Conservation (phyloP, 768 basidiomycete species). For the Phaeolepiota aurea region DNA sequence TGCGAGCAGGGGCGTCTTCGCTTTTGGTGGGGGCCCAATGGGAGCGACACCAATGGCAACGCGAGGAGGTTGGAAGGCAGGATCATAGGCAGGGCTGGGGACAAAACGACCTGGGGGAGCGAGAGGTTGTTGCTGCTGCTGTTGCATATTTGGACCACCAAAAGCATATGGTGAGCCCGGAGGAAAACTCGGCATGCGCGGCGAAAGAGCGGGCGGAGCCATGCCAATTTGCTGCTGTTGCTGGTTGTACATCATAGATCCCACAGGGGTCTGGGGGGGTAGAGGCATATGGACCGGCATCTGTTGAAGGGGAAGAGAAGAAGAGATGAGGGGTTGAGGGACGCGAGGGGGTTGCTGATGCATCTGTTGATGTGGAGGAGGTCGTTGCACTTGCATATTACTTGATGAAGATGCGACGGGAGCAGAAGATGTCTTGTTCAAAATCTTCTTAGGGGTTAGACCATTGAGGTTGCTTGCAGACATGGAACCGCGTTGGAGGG, state of each 20-base stretch:
- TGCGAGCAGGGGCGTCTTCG: slow-evolving; percentile 28
- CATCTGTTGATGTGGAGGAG: slow-evolving; percentile 23
- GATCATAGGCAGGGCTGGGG: slow-evolving; percentile 43
- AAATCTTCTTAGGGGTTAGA: slow-evolving; percentile 50
- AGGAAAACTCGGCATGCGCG: slow-evolving; percentile 43
- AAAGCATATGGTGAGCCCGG: slow-evolving; percentile 50
- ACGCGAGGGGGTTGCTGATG: slow-evolving; percentile 12
- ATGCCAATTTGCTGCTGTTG: slow-evolving; percentile 29
- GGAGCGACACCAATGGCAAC: slow-evolving; percentile 38
- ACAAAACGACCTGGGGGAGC: slow-evolving; percentile 12
- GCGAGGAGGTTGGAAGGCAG: slow-evolving; percentile 48
- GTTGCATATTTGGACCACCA: slow-evolving; percentile 34
- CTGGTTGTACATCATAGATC: no score
- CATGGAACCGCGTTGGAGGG: slow-evolving; percentile 16
- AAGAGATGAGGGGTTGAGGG: slow-evolving; percentile 15
- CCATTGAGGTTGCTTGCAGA: slow-evolving; percentile 33
- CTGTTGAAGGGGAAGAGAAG: slow-evolving; percentile 31
- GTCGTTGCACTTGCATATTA: slow-evolving; percentile 18
- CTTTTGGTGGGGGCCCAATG: slow-evolving; percentile 49
- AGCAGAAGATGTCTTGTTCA: slow-evolving; percentile 35
- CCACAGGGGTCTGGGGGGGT: slow-evolving; percentile 16
- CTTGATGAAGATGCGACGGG: slow-evolving; percentile 25
- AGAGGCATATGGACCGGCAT: slow-evolving; percentile 30
- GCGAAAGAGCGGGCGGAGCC: slow-evolving; percentile 42
- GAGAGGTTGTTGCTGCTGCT: slow-evolving; percentile 21